Evolutionary conservation across 345 rosid genomes (phyloP).

Genomic region (Citrus unshiu): DNA sequence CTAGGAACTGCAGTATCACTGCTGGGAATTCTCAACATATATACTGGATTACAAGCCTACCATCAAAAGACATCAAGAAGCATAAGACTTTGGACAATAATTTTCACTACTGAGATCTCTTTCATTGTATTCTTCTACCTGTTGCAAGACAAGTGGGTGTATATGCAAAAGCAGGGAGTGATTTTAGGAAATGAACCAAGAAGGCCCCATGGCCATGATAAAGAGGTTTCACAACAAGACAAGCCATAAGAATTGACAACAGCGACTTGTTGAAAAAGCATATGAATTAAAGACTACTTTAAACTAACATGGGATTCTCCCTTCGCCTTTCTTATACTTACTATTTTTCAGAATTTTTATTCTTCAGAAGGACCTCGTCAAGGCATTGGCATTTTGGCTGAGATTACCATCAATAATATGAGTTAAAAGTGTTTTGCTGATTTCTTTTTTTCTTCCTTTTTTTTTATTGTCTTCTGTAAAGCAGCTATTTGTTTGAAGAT

Average conservation of each 20-base stretch:
- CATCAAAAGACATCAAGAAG: constrained; percentile 50
- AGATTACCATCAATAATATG: background rate
- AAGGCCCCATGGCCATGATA: constrained; percentile 18
- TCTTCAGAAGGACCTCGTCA: background rate
- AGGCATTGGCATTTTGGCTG: background rate
- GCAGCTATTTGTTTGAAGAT: background rate
- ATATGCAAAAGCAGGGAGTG: constrained; percentile 45
- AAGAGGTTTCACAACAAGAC: constrained; percentile 8
- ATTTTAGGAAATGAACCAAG: constrained; percentile 30
- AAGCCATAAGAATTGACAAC: constrained; percentile 12
- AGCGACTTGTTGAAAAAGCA: constrained; percentile 20
- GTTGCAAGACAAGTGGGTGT: constrained; percentile 59
- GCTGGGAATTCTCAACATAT: constrained; percentile 48
- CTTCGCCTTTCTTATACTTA: background rate
- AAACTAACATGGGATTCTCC: constrained; percentile 12
- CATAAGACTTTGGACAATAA: constrained; percentile 39
- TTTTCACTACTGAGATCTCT: constrained; percentile 38
- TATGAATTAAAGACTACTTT: background rate
- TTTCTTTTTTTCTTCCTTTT: background rate
- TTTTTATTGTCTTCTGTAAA: background rate
- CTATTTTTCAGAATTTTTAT: background rate
- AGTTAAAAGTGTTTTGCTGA: background rate
- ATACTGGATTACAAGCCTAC: constrained; percentile 53
- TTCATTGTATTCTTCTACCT: constrained; percentile 41
- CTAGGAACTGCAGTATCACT: constrained; percentile 43